Conservation (phyloP, 2,329 filamentous ascomycete species). For the Biscogniauxia sp. region DNA sequence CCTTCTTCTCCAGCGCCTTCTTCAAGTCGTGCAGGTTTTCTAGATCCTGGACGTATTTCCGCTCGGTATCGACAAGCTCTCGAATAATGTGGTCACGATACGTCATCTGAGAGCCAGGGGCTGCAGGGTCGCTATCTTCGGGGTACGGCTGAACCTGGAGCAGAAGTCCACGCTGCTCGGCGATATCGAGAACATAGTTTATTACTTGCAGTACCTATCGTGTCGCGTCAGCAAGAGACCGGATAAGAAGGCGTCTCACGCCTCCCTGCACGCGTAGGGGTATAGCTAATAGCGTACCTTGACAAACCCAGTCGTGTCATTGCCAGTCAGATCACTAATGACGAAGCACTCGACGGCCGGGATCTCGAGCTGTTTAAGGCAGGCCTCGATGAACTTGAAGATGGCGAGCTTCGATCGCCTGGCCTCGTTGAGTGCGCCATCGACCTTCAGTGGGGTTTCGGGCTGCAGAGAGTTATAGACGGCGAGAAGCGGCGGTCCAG, state of each 20-base stretch:
- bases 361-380: conserved; percentile 77
- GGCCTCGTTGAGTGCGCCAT: conserved; percentile 60
- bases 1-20: conserved; percentile 82
- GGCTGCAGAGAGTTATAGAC: conserved; percentile 87
- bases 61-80: conserved; percentile 90
- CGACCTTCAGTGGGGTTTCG: conserved; percentile 63
- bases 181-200: conserved; percentile 84
- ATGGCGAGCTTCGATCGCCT: conserved; percentile 84
- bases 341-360: conserved; percentile 83
- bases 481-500: conserved; percentile 78
- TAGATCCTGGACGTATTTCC: conserved; percentile 96
- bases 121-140: conserved; percentile 49
- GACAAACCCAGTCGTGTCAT: conserved; percentile 95
- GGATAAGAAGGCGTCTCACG: background rate
- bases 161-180: conserved; percentile 75
- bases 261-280: background rate
- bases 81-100: conserved; percentile 84
- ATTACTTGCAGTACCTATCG: conserved; percentile 80
- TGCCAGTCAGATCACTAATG: conserved; percentile 85
- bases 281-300: conserved; percentile 59
- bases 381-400: conserved; percentile 90
- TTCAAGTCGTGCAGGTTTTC: conserved; percentile 93
- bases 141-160: conserved; percentile 57
- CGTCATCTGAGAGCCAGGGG: conserved; percentile 65
- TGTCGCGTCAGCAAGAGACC: conserved; percentile 10